Evolutionary conservation across 1,139 yeast genomes (phyloP), one percentile per base, ranked within the genome.

Genomic region (Kodamaea ohmeri): DNA sequence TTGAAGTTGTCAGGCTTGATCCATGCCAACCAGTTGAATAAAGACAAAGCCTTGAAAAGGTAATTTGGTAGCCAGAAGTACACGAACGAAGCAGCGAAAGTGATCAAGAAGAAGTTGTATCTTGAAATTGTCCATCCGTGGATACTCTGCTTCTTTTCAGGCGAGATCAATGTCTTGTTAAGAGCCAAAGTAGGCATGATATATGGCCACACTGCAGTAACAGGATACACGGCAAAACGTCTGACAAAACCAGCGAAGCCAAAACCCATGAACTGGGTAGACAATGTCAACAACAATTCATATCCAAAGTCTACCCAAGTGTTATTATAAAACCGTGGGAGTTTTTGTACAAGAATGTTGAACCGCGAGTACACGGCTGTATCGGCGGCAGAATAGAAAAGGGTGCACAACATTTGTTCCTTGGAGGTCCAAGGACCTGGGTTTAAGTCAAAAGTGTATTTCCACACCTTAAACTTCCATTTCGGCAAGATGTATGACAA

Each of bases 401-500:
- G 27, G 3, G 53, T 45, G 2, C 52, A 45, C 30, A 52, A 43
- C 48, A 53, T 45, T 35, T 53, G 58, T 29, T 53, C 58, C 36
- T 53, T 53, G 34, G 37, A 37, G 2, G 46, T 41, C 58, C 58
- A 53, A 2, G 56, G 56, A 1, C 58, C 57, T 11, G 57, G 58
- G 32, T 53, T 53, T 18, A 53, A 40, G 18, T 51, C 55, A 14
- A 51, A 11, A 2, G 41, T 39, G 48, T 53, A 41, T 15, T 39
- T 42, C 42, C 46, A 46, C 15, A 49, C 26, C 9, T 37, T 46
- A 26, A 52, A 39, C 24, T 40, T 45, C 45, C 45, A 42, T 20
- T 48, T 50, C 3, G 68, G 68, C 16, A 60, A 42, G 15, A 55
- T 31, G 25, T 34, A 43, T 4, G 48, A 49, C 42, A 51, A 43